phyloP scores from a whole-genome alignment of 192 early-diverging fungal species.

The Blastocladiella britannica region DNA sequence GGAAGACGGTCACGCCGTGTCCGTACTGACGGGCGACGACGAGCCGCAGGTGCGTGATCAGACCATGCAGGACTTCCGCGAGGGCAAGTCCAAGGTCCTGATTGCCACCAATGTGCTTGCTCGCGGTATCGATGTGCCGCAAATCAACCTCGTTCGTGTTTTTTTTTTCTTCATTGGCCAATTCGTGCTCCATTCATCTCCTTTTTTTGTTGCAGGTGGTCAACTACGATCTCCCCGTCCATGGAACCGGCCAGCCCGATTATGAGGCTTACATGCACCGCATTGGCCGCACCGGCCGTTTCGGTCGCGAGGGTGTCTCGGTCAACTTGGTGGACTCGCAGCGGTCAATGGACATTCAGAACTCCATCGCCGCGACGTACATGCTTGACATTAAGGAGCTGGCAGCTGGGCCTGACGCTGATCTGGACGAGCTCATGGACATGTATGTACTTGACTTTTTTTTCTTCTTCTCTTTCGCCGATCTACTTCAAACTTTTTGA shows the following conservation, averaged over 20 bases:
- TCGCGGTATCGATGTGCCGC: slow-evolving; percentile 7
- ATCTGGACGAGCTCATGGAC: too few species aligned
- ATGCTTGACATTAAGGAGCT: neutral
- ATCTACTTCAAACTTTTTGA: too few species aligned
- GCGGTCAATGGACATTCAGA: neutral
- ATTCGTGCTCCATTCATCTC: too few species aligned
- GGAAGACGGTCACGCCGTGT: slow-evolving; percentile 59
- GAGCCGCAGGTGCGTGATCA: slow-evolving; percentile 3
- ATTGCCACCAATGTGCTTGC: slow-evolving; percentile 8
- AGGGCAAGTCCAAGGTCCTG: slow-evolving; percentile 7
- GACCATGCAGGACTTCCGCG: slow-evolving; percentile 6
- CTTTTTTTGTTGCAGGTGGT: too few species aligned
- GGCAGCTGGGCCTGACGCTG: too few species aligned
- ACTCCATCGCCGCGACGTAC: neutral
- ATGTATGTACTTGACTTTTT: too few species aligned
- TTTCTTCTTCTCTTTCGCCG: too few species aligned
- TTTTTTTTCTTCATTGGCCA: neutral
- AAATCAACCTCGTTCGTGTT: slow-evolving; percentile 1
- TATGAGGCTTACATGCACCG: slow-evolving; percentile 6
- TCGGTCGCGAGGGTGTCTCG: slow-evolving; percentile 5
- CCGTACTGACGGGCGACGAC: slow-evolving; percentile 38
- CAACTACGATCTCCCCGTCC: slow-evolving; percentile 12
- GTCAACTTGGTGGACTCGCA: slow-evolving; percentile 6
- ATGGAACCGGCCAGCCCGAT: slow-evolving; percentile 4
- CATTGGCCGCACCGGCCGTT: slow-evolving; percentile 8